Base-by-base conservation (phyloP, 345 rosid species). In the Pseudoturritis turrita region DNA sequence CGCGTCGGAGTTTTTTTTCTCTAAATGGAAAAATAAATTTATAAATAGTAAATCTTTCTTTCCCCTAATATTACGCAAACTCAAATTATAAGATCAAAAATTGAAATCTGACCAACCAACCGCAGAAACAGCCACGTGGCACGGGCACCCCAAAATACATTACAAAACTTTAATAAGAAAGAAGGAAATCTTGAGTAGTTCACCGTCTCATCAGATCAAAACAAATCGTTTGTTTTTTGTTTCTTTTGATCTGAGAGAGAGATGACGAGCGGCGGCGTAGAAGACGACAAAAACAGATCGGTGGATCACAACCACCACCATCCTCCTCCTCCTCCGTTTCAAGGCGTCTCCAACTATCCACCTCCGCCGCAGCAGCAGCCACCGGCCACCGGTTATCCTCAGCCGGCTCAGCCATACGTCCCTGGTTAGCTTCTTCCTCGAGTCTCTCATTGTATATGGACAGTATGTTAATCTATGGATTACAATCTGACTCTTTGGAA, bases 321-420 rank as follows among this genome's bases (percentile, higher is more conserved):
- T 17, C 56, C 56, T 44, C 69, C 41, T 49, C 64, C 76, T 54
- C 65, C 55, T 46, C 26, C 73, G 55, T 67, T 60, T 75, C 73
- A 75, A 68, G 74, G 78, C 0, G 69, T 60, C 55, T 33, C 74
- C 19, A 75, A 60, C 49, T 52, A 68, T 29, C 78, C 62, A 29
- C 78, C 78, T 60, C 73, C 73, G 7, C 65, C 56, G 33, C 65
- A 25, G 60, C 68, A 36, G 11, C 60, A 57, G 43, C 68, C 49
- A 2, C 74, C 73, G 10, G 41, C 35, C 21, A 39, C 51, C 9
- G 74, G 62, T 67, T 75, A 8, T 51, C 74, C 74, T 7, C 78
- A 75, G 57, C 74, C 78, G 7, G 74, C 78, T 75, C 78, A 75
- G 62, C 74, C 73, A 1, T 61, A 68, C 52, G 69, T 25, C 3